Percentiles rank a stretch among this genome's conserved stretches.
phyloP scores from a whole-genome alignment of 768 basidiomycete species.

The Calocera viscosa region DNA sequence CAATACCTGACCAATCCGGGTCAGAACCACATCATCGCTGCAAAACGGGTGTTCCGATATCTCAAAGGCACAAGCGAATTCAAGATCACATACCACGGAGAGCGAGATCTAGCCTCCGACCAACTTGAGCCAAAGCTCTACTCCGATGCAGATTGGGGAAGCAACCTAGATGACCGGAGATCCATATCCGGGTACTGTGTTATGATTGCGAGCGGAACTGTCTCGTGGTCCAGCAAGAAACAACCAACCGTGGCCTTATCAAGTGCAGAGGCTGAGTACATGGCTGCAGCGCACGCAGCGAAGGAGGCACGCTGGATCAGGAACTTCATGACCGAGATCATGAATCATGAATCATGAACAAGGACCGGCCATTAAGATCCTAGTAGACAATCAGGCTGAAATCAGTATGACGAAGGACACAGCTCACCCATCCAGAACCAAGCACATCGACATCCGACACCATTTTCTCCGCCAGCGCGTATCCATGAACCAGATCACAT shows the following conservation, averaged over 20 bases:
- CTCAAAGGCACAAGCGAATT: conserved; percentile 4
- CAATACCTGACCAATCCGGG: conserved; percentile 25
- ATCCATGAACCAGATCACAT: no score
- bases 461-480: no score
- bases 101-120: background rate
- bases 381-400: no score
- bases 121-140: background rate
- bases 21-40: conserved; percentile 23
- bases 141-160: conserved; percentile 10
- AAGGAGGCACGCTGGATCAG: conserved; percentile 19
- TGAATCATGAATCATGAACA: no score
- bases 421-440: no score
- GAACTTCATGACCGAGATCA: conserved; percentile 14
- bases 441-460: no score
- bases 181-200: conserved; percentile 14
- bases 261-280: conserved; percentile 13
- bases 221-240: conserved; percentile 13
- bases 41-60: conserved; percentile 16
- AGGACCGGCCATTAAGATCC: no score
- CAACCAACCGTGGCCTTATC: conserved; percentile 15
- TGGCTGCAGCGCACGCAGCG: conserved; percentile 11
- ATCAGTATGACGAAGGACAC: no score
- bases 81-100: background rate
- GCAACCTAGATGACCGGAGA: background rate
- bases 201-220: conserved; percentile 5